Evolutionary conservation across 345 rosid genomes (phyloP), one percentile per base, ranked within the genome.

Genomic region (Murraya paniculata): DNA sequence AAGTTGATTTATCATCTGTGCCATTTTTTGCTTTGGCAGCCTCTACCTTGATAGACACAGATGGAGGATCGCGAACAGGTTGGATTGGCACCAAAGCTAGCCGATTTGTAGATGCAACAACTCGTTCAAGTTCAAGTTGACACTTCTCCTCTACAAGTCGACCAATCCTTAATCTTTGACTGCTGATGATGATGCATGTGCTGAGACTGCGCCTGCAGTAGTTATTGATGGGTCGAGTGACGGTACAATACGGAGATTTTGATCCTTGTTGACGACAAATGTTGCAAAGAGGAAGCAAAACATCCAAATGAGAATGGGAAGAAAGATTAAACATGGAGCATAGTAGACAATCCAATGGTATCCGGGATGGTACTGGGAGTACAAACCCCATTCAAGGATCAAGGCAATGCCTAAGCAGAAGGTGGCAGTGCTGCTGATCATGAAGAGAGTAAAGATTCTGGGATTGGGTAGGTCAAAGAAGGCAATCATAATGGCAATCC

Each of bases 371-470:
- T 73, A 19, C 31, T 60, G 69, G 25, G 56, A 61, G 35, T 59
- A 25, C 41, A 68, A 6, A 74, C 41, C 4, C 78, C 82, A 74
- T 68, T 59, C 41, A 16, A 68, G 41, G 36, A 68, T 35, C 69
- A 57, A 18, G 61, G 81, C 81, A 66, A 39, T 38, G 35, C 77
- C 77, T 35, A 79, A 58, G 70, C 27, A 61, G 60, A 64, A 65
- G 65, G 75, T 77, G 45, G 74, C 75, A 14, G 35, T 31, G 33
- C 80, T 69, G 60, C 75, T 30, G 45, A 31, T 60, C 22, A 39
- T 4, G 28, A 77, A 69, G 50, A 69, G 68, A n/a, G 14, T 2
- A 41, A 45, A 30, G 27, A 74, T 79, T 67, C 78, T 73, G 33
- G 68, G 78, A 45, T 79, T 79, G 50, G 74, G 36, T 35, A 45